Evolutionary conservation across 306 rosid genomes (phyloP), one percentile per base, ranked within the genome.

Genomic region (Begonia masoniana): DNA sequence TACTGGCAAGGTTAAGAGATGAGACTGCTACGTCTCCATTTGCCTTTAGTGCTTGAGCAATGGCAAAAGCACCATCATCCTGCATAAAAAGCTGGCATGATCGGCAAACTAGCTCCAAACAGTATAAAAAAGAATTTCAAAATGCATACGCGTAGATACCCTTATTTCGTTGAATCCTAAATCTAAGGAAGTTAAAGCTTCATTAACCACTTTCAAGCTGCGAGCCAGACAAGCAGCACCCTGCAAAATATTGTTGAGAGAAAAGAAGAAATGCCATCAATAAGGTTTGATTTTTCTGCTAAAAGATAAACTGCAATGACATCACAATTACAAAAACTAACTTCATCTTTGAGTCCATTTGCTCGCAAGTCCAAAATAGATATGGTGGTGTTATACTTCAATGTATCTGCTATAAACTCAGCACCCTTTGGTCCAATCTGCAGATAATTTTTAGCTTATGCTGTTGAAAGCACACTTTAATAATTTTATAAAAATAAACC

Each of bases 11-110:
- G 71, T 91, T 85, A 67, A 91, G 56, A 64, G 83, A 80, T 50
- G 96, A 59, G 54, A 91, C 81, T 36, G 81, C 80, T 51, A 91
- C 79, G 50, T 91, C 97, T 16, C 79, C 97, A 55, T 91, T 91
- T 39, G 97, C 74, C 74, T 91, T 91, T 15, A 85, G 91, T 49
- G 97, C 97, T 77, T 91, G 97, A 60, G 97, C 93, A 75, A 91
- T 91, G 36, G 97, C 96, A 43, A 91, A 91, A 48, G 96, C 97
- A 12, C 96, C 97, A 35, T 87, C 94, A 73, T 91, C 97, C 97
- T 91, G 78, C 35, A 69, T 47, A 62, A 54, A 59, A 71, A 51
- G 51, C 50, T 42, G 46, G 56, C 60, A 39, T 52, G 13, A 3
- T 10, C 12, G 10, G 13, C n/a, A 11, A n/a, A 52, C 4, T 6